Base-by-base conservation (phyloP, 2,329 filamentous ascomycete genomes). In the Mycosphaerella sp. region DNA sequence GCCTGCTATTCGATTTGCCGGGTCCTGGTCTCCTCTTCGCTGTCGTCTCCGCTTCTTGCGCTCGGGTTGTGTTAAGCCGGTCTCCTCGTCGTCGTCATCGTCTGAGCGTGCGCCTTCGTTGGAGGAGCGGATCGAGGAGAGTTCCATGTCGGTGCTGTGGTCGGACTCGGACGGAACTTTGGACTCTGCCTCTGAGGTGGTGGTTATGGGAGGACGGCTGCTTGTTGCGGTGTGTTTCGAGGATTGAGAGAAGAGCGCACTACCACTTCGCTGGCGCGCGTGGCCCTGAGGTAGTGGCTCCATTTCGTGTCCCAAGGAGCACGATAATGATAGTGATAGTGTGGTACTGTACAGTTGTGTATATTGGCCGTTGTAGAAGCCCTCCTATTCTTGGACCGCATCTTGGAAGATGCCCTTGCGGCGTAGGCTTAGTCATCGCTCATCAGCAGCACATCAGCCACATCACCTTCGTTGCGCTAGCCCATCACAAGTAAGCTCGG, bases 51-150 rank as follows among this genome's bases (percentile, higher is more conserved):
- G 82, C 65, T 84, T 57, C 50, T 63, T 81, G 59, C 79, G 78
- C 67, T 81, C 86, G 63, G 82, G 79, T 54, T 79, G 78, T 34
- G 88, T 94, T 60, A 96, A 74, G 1, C 89, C 90, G 2, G 87
- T 87, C 75, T 96, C 90, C 71, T 95, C 90, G 65, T 96, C 90
- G 25, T 87, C 68, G 36, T 44, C 43, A 34, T 56, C 41, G 44
- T 56, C 50, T 32, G 50, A 37, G 49, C 42, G 32, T 21, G 18
- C 45, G 27, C 49, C 52, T 39, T 50, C 42, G 42, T 49, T 50
- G 12, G 53, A 55, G 17, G 56, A 50, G 18, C 46, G 51, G 41
- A 58, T 54, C 13, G 58, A 55, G 36, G 45, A 52, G 50, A 59
- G 21, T 44, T 59, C 57, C 45, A 59, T 50, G 45, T 59, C 54